Evolutionary conservation across 495 filamentous ascomycete species (phyloP).

Genomic region (Xylaria intraflava): DNA sequence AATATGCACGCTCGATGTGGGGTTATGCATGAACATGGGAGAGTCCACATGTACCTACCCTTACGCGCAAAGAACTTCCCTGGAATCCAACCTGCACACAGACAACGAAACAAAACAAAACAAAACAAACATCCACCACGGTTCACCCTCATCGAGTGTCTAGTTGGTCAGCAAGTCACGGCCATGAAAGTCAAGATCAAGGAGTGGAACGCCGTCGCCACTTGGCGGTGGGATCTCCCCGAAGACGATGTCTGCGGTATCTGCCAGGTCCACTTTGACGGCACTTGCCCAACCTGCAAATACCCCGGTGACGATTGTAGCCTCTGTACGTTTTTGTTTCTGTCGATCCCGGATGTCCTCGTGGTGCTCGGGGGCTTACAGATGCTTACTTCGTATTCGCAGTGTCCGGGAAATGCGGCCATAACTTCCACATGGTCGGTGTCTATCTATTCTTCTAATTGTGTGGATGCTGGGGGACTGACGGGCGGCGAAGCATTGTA

Average conservation of each 20-base stretch:
- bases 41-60: no score
- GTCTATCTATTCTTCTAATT: background rate
- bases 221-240: slow-evolving; percentile 96
- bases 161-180: background rate
- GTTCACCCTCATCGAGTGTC: background rate
- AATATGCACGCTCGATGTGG: no score
- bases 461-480: background rate
- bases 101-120: background rate
- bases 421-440: slow-evolving; percentile 93
- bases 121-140: background rate
- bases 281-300: slow-evolving; percentile 95
- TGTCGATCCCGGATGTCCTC: no score
- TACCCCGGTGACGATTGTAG: slow-evolving; percentile 95
- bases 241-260: slow-evolving; percentile 98
- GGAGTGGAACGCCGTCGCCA: slow-evolving; percentile 87
- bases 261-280: slow-evolving; percentile 96
- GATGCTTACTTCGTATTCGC: background rate
- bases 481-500: slow-evolving; percentile 67
- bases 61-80: no score
- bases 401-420: slow-evolving; percentile 95
- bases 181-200: slow-evolving; percentile 91
- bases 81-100: background rate
- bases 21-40: no score
- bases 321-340: slow-evolving; percentile 54
- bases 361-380: no score